These are phyloP conservation scores for Ajuga chamaepitys DNA, from an alignment of 257 asterid species.

Conservation along the genomic window DNA sequence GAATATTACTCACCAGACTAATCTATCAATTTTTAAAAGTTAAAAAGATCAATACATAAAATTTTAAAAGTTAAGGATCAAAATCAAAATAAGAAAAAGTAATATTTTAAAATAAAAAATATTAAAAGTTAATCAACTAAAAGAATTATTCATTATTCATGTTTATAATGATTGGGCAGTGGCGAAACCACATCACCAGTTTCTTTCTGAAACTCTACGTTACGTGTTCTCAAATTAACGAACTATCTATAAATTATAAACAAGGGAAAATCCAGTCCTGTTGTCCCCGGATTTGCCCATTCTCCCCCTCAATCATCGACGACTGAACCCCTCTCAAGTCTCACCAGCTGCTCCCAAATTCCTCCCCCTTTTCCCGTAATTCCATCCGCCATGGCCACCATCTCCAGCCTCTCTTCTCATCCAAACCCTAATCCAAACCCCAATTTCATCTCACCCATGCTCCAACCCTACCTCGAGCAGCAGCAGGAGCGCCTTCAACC, in stretches of 20 bases:
- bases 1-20: no score
- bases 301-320: not conserved
- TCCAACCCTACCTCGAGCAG: constrained; percentile 51
- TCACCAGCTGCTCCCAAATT: constrained; percentile 3
- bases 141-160: no score
- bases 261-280: not conserved
- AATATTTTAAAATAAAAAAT: no score
- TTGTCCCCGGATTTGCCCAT: not conserved
- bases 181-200: not conserved
- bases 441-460: constrained; percentile 39
- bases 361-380: constrained; percentile 13
- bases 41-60: no score
- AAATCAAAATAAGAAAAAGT: no score
- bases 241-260: no score
- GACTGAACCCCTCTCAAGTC: not conserved
- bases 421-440: constrained; percentile 34
- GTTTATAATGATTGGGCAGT: not conserved
- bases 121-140: no score
- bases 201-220: not conserved
- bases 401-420: constrained; percentile 25
- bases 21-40: no score
- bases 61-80: no score
- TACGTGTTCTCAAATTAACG: constrained; percentile 29
- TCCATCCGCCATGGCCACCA: constrained; percentile 38
- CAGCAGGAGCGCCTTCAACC: constrained; percentile 29